Percentiles rank a stretch among this genome's conserved stretches.
Conservation (phyloP, 2,329 filamentous ascomycete species). For the Samsoniella hepiali region DNA sequence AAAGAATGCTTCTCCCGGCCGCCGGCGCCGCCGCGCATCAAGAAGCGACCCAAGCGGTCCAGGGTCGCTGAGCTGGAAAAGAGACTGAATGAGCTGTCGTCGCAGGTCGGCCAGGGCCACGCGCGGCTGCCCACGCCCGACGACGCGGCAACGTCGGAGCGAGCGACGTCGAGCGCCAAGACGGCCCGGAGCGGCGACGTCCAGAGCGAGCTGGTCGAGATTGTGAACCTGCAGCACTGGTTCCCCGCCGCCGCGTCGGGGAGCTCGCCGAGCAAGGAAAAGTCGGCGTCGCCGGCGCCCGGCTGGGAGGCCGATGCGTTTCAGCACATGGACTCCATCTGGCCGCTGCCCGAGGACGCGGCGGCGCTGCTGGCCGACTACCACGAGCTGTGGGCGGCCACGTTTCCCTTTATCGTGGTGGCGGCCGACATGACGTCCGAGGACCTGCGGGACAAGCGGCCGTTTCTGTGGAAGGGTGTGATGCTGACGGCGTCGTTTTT, state of each 20-base stretch:
- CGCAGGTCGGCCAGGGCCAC: slow-evolving; percentile 30
- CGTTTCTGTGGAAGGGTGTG: slow-evolving; percentile 48
- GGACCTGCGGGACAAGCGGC: slow-evolving; percentile 37
- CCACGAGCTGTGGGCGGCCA: slow-evolving; percentile 30
- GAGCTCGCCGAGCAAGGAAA: slow-evolving; percentile 8
- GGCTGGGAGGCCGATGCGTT: slow-evolving; percentile 24
- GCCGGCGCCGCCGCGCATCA: slow-evolving; percentile 46
- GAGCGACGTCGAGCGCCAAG: slow-evolving; percentile 12
- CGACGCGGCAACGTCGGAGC: slow-evolving; percentile 11
- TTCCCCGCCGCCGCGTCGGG: slow-evolving; percentile 28
- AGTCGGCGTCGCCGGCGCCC: slow-evolving; percentile 9
- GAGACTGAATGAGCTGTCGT: slow-evolving; percentile 47
- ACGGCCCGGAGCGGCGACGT: slow-evolving; percentile 11
- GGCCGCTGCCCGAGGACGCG: slow-evolving; percentile 42
- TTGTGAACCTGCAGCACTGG: slow-evolving; percentile 34
- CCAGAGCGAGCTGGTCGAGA: slow-evolving; percentile 13
- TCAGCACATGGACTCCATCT: slow-evolving; percentile 32
- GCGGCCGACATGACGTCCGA: slow-evolving; percentile 35
- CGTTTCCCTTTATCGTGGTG: slow-evolving; percentile 47
- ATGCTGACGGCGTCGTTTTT: slow-evolving; percentile 44
- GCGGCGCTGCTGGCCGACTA: slow-evolving; percentile 39
- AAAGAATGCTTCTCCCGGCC: slow-evolving; percentile 47
- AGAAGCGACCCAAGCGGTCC: slow-evolving; percentile 46
- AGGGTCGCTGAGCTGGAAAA: slow-evolving; percentile 50
- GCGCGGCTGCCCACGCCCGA: slow-evolving; percentile 17